Base-by-base conservation (phyloP, 495 filamentous ascomycete species). In the Opeltia flavorubescens region DNA sequence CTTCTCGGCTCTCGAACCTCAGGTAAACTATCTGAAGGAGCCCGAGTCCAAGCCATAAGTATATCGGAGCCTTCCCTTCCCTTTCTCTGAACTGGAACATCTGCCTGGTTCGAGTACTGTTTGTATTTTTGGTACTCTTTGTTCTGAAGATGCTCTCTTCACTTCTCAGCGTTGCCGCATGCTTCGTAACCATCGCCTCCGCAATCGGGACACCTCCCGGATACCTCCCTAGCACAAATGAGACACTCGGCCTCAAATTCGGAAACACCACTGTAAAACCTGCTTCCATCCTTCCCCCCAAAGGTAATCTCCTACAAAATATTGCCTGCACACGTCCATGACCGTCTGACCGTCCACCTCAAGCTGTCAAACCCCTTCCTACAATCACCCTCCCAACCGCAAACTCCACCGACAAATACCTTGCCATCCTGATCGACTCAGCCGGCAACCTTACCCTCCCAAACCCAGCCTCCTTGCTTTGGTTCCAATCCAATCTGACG, bases 401-500 rank as follows among this genome's bases (percentile, higher is more conserved):
- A 13, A 13, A 23, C 18, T 45, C 48, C 21, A 48, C 47, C 24
- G 27, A 17, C 13, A 43, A 35, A 23, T 52, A 52, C 45, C 33
- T 48, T 33, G 50, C 45, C n/a, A 43, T 43, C 36, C 38, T 52
- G 2, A 45, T 47, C 13, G 44, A 48, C 30, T 28, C 38, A 3
- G 27, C 23, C 38, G 50, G 36, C 6, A 52, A 52, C 36, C 21
- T 33, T 9, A 33, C 20, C 36, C 40, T 45, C 4, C 28, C 45
- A 0, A 44, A 47, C 4, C 44, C 44, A 11, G 35, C 43, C 38
- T 15, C 23, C 38, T 45, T 52, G 18, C 36, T 43, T 24, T 52
- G 45, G 44, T 43, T 52, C 18, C 44, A 52, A 21, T 28, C 47
- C 27, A 28, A 48, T 15, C 36, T 52, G n/a, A 52, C 29, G 8